Evolutionary conservation across 768 basidiomycete species (phyloP), one percentile per base, ranked within the genome.

Genomic region (Solioccasus polychromus): DNA sequence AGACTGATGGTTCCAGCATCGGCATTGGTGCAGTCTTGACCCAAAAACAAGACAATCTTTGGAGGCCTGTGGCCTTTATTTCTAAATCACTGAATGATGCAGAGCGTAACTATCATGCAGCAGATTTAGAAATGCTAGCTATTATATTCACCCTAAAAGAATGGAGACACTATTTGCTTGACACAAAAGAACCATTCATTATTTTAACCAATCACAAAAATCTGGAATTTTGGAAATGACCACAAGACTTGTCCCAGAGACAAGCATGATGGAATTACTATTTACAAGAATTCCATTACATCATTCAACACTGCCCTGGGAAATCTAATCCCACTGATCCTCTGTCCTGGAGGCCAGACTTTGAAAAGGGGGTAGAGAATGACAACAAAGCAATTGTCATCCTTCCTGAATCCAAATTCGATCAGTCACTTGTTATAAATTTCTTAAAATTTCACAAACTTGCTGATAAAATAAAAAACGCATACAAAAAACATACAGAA

Each of bases 191-290:
- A 4, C 7, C 11, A 0, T 18, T 52, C 8, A 54, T 61, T 36
- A 53, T 74, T 28, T 47, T 59, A 42, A 63, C 64, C 1, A 60
- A 74, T 40, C 66, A 72, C 5, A 64, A 69, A 36, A 75, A 77
- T 30, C 60, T 77, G 0, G 56, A 72, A 34, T 76, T 72, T 51
- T 77, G 77, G 53, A 48, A 47, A 31, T 61, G 50, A 3, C 50
- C 69, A 1, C 58, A 67, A 36, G 62, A 69, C 11, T 61, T 80
- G 0, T 75, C 68, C 36, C 51, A 64, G 1, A 42, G 69, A 17
- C 75, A 78, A 61, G 73, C 68, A 1, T 1, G 25, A 1, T 51
- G 50, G 44, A 14, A 25, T 1, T 23, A 35, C 2, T 7, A 19
- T 0, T 14, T 48, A 0, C 47, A 48, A 17, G 36, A 43, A 7